Evolutionary conservation across 768 basidiomycete genomes (phyloP), one percentile per base, ranked within the genome.

Genomic region (Exidia glandulosa): DNA sequence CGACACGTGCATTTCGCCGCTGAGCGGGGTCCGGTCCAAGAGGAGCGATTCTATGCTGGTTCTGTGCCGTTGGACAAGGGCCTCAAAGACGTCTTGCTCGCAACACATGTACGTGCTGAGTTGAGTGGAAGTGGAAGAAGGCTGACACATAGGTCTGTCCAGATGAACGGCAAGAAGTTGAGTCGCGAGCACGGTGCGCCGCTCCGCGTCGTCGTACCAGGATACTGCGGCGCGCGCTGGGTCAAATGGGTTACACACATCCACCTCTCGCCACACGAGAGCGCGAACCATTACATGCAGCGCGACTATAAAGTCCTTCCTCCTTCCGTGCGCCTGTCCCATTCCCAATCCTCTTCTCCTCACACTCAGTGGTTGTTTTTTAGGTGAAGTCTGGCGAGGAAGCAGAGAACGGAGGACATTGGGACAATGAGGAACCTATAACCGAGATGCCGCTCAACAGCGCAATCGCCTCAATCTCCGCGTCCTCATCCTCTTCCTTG

Each of bases 171-270:
- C 32, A 78, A 81, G 60, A 73, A 77, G 0, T 71, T 87, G 19
- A 75, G 78, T 14, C 72, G 84, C 1, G 81, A 83, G 59, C 85
- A 84, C 54, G 86, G 86, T 1, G 84, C 78, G 4, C 86, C 86
- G 3, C 64, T 88, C 29, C 81, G 86, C n/a, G 70, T 85, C 7
- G 79, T 87, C 41, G 82, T 83, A 1, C 87, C 87, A 0, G 86
- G 87, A 2, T 80, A 77, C 64, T 74, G 81, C 16, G 86, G 86
- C 5, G 86, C 84, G 32, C 80, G 86, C 12, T 86, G 85, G 84
- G 85, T 87, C 7, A 87, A 88, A 74, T 88, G 87, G 86, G 73
- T 86, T 0, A 83, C 86, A 64, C 80, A 74, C 0, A 81, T 87
- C 64, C 71, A 75, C 30, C 66, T 87, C 60, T 79, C 83, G 3